Evolutionary conservation across 805 yeast species (phyloP), one percentile per base, ranked within the genome.

Genomic region (Metschnikowia cubensis): DNA sequence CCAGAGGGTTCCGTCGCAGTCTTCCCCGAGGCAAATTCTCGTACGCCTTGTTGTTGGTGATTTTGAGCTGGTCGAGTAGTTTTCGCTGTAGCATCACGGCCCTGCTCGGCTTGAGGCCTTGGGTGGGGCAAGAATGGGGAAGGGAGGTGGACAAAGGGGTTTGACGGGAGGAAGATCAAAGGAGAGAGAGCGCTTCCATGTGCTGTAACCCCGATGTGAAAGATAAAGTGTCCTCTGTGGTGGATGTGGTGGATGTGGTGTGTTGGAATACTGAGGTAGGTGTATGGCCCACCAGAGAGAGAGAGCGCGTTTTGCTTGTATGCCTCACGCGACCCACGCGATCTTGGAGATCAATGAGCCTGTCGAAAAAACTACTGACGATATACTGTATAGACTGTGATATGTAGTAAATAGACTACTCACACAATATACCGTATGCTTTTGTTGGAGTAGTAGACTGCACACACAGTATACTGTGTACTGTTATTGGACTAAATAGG

Each of bases 1-100:
- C 48, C 13, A 20, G 35, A n/a, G 35, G 34, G 18, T 21, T 13
- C 20, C 48, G 59, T 49, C 57, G 57, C 33, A 55, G 55, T 20
- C 52, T 36, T 37, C 52, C 50, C 11, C 42, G 45, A 11, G 59
- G 53, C 50, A 58, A 39, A 17, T 54, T 46, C 42, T 58, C 56
- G 39, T 53, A 57, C 8, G 48, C 42, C 44, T 51, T 53, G 53
- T 57, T 59, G 48, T 60, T 52, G 15, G 60, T 53, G 45, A 60
- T 57, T 37, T 49, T 52, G 41, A 59, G 49, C 45, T 45, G 52
- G n/a, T 57, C 53, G n/a, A 53, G 53, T 22, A 56, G 49, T 33
- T 49, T 55, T 21, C 50, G 47, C 45, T 44, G 51, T 17, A 44
- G 44, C 48, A 52, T 51, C 44, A 43, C 39, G 39, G 45, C 36